Conservation (phyloP, 2,329 filamentous ascomycete species). For the Akanthomyces uredinophilus region DNA sequence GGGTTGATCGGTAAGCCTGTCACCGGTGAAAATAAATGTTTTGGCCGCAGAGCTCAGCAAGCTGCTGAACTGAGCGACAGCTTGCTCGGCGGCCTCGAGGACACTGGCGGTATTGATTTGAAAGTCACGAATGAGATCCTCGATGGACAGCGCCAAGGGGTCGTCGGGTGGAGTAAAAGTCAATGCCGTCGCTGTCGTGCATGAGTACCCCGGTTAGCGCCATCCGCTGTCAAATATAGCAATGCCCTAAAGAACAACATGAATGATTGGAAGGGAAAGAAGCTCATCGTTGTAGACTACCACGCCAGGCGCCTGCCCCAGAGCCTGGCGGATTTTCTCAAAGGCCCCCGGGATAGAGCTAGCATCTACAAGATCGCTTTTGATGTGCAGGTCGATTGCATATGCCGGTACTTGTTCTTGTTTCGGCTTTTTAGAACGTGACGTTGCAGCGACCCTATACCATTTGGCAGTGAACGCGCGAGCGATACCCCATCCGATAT, state of each 20-base stretch:
- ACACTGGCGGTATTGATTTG: neutral
- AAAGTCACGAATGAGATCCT: neutral
- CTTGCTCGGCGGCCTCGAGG: neutral
- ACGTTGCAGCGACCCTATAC: neutral
- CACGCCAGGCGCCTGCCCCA: neutral
- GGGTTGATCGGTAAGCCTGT: neutral
- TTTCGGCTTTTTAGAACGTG: slow-evolving; percentile 5
- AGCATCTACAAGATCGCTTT: neutral
- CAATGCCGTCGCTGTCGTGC: slow-evolving; percentile 2
- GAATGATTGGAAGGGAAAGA: slow-evolving; percentile 3
- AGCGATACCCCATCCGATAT: neutral
- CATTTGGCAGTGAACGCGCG: neutral
- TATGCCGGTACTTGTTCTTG: slow-evolving; percentile 8
- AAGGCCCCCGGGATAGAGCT: neutral
- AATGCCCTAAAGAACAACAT: neutral
- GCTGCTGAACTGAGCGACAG: neutral
- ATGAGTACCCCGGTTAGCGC: neutral
- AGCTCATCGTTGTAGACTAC: neutral
- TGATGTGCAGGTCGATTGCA: slow-evolving; percentile 9
- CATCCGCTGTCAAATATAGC: neutral
- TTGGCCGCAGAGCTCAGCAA: neutral
- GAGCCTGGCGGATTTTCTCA: neutral
- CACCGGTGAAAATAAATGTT: neutral
- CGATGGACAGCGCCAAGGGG: neutral
- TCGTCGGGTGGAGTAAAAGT: neutral